Evolutionary conservation across 331 rosid species (phyloP).

Genomic region (Arachis monticola): DNA sequence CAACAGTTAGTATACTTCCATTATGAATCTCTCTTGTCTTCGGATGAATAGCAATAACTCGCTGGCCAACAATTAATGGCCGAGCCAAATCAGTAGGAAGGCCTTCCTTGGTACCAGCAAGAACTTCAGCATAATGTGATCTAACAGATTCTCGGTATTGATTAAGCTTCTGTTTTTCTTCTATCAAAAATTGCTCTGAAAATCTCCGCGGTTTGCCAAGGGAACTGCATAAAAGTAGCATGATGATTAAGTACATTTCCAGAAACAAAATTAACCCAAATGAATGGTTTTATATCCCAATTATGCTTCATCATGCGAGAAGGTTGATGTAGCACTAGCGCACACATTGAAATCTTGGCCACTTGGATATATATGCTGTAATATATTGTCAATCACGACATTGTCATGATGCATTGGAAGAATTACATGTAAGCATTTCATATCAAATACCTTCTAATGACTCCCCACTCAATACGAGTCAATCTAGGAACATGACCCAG

Average conservation of each 20-base stretch:
- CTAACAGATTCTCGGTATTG: constrained; percentile 91
- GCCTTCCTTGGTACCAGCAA: constrained; percentile 79
- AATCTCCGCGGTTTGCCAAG: constrained; percentile 95
- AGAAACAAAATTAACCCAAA: constrained; percentile 34
- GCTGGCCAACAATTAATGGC: constrained; percentile 88
- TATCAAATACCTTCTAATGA: constrained; percentile 77
- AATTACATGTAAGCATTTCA: constrained; percentile 40
- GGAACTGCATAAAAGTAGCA: constrained; percentile 70
- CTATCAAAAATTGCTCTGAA: constrained; percentile 80
- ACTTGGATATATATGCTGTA: constrained; percentile 17
- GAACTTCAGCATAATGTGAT: constrained; percentile 83
- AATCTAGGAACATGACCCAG: constrained; percentile 93
- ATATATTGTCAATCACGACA: constrained; percentile 25
- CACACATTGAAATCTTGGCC: constrained; percentile 17
- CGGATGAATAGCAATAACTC: constrained; percentile 82
- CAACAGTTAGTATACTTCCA: constrained; percentile 82
- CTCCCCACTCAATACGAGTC: constrained; percentile 98
- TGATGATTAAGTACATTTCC: constrained; percentile 30
- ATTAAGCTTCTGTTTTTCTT: constrained; percentile 86
- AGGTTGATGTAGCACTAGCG: constrained; percentile 2
- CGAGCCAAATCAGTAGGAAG: constrained; percentile 90
- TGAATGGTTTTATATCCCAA: constrained; percentile 1
- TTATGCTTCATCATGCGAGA: constrained; percentile 4
- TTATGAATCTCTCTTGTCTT: constrained; percentile 77
- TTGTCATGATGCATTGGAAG: constrained; percentile 22